Evolutionary conservation across 1,284 basidiomycete species (phyloP).

Genomic region (Schizophyllum amplum): DNA sequence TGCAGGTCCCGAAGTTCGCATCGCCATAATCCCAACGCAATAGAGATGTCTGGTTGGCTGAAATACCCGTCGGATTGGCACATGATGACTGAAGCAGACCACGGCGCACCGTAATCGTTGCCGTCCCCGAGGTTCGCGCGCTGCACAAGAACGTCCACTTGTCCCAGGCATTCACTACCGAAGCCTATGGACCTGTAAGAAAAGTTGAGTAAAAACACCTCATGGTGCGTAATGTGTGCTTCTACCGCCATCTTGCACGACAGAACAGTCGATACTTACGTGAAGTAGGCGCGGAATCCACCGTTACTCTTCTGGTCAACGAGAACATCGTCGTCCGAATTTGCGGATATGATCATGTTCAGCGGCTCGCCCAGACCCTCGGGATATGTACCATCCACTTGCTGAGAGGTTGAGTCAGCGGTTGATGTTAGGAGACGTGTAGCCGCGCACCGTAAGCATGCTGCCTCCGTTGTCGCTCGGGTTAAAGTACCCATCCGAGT

Average conservation of each 20-base stretch:
- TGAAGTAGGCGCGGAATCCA: slow-evolving; percentile 71
- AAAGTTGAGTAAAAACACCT: background rate
- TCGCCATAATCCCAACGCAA: slow-evolving; percentile 80
- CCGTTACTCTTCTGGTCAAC: slow-evolving; percentile 54
- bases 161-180: slow-evolving; percentile 78
- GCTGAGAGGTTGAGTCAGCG: slow-evolving; percentile 16
- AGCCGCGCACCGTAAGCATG: slow-evolving; percentile 31
- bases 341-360: slow-evolving; percentile 79
- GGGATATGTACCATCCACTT: slow-evolving; percentile 56
- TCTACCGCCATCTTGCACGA: slow-evolving; percentile 1
- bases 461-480: slow-evolving; percentile 30
- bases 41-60: slow-evolving; percentile 71
- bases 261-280: slow-evolving; percentile 23
- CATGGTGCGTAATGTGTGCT: background rate
- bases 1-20: slow-evolving; percentile 69
- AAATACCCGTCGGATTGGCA: background rate
- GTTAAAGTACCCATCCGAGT: slow-evolving; percentile 26
- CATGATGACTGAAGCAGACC: background rate
- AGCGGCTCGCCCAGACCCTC: slow-evolving; percentile 82
- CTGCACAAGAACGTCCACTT: slow-evolving; percentile 67
- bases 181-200: slow-evolving; percentile 41
- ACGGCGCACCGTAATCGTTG: slow-evolving; percentile 49
- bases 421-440: background rate
- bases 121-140: slow-evolving; percentile 83
- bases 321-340: slow-evolving; percentile 70